Evolutionary conservation across 2,329 filamentous ascomycete species (phyloP), one percentile per base, ranked within the genome.

Genomic region (Tothia fuscella): DNA sequence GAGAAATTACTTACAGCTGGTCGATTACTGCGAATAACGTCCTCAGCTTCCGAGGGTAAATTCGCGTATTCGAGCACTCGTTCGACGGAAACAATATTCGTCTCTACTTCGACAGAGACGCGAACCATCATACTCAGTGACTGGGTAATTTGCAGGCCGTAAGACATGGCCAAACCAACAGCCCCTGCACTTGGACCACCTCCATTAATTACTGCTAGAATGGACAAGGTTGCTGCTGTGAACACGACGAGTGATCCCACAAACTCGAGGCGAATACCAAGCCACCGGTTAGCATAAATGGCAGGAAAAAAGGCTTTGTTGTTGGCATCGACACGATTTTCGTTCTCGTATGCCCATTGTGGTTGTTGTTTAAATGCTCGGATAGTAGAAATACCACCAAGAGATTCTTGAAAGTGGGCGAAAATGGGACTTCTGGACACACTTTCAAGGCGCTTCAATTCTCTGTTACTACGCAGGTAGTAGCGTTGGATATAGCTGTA

Each of bases 91-190:
- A 94, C 87, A 54, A 95, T 94, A 62, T 94, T 94, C 17, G 87
- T 94, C 68, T 95, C 88, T 7, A 94, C 87, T 62, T 94, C 88
- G 26, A 94, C 87, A 1, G 85, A 93, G 63, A 94, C 87, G 43
- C 88, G 78, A 38, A 94, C 87, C 54, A 95, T 93, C 87, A 86
- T 93, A 67, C 93, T 94, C 54, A 94, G 71, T n/a, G 87, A 91
- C 48, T 85, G 82, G 2, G 87, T 94, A 55, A 94, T 93, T 64
- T 93, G 83, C 47, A 94, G 71, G 24, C 84, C 87, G 62, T 93
- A 93, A 39, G 86, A 91, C 84, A 94, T 89, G 49, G 82, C 76
- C 54, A 95, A 67, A 65, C 88, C 88, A 41, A 93, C 85, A 60
- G 76, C 66, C 44, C 87, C 87, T 10, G 76, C 62, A 21, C 69